A percentile compares a stretch with the other conserved stretches of the same genome.
Evolutionary conservation across 2,329 filamentous ascomycete species (phyloP).

Genomic region (Cercospora zeina): DNA sequence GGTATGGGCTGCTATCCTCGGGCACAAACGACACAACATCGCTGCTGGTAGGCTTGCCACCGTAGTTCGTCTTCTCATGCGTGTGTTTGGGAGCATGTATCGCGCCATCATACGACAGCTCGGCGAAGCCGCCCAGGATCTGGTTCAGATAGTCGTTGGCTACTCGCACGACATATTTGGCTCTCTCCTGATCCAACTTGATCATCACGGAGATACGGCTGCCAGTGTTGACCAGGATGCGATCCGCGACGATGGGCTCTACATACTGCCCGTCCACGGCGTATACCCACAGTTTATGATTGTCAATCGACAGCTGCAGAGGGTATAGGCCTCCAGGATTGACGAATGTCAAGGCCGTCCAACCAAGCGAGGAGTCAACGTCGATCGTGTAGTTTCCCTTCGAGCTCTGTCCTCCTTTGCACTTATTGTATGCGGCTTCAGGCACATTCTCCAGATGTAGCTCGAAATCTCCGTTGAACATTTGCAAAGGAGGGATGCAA

Average conservation of each 20-base stretch:
- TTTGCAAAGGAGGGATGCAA: constrained; percentile 40
- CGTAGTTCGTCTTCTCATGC: constrained; percentile 52
- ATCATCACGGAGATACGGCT: constrained; percentile 57
- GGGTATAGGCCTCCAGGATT: constrained; percentile 44
- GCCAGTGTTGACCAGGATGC: constrained; percentile 53
- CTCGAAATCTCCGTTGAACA: constrained; percentile 44
- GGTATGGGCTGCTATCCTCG: constrained; percentile 25
- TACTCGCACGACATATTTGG: constrained; percentile 37
- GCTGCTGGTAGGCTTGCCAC: constrained; percentile 41
- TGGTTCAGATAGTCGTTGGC: constrained; percentile 21
- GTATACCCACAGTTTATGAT: constrained; percentile 18
- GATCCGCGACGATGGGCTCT: constrained; percentile 53
- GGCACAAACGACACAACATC: constrained; percentile 37
- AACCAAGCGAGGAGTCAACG: constrained; percentile 26
- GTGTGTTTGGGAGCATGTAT: constrained; percentile 36
- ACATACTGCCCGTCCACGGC: constrained; percentile 47
- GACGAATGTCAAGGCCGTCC: constrained; percentile 21
- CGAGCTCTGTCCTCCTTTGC: constrained; percentile 48
- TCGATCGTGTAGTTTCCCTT: constrained; percentile 49
- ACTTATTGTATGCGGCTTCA: constrained; percentile 41
- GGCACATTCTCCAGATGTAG: constrained; percentile 36
- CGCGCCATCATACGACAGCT: constrained; percentile 41
- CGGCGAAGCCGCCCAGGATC: constrained; percentile 21
- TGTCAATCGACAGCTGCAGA: constrained; percentile 47
- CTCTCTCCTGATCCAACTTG: constrained; percentile 47